Evolutionary conservation across 1,139 yeast genomes (phyloP).

Genomic region (Sugiyamaella japonica): DNA sequence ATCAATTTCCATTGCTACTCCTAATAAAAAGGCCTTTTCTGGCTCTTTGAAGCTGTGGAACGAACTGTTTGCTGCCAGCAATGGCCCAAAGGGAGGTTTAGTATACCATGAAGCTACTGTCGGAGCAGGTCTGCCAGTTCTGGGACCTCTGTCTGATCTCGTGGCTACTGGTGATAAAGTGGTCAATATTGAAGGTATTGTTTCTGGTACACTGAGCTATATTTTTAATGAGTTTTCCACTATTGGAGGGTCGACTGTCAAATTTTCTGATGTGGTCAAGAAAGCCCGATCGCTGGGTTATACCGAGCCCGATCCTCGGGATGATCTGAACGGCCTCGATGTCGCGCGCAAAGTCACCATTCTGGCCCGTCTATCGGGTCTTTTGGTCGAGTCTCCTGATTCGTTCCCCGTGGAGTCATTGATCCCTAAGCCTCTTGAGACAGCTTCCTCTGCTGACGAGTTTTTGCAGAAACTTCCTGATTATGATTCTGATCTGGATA

Average conservation of each 20-base stretch:
- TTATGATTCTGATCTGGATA: conserved; percentile 76
- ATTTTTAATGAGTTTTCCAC: conserved; percentile 92
- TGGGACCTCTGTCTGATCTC: conserved; percentile 83
- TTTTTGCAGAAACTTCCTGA: conserved; percentile 78
- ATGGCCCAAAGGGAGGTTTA: conserved; percentile 63
- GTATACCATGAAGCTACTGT: conserved; percentile 99
- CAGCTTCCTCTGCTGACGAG: conserved; percentile 70
- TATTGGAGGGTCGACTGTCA: conserved; percentile 54
- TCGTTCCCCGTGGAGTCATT: conserved; percentile 95
- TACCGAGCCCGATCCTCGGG: conserved; percentile 99
- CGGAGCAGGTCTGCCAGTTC: conserved; percentile 96
- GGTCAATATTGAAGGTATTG: conserved; percentile 89
- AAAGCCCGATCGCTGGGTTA: conserved; percentile 89
- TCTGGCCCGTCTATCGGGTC: conserved; percentile 88
- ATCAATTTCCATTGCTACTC: conserved; percentile 94
- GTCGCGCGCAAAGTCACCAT: conserved; percentile 98
- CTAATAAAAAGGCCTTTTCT: conserved; percentile 98
- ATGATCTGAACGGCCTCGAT: conserved; percentile 94
- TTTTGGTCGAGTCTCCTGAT: conserved; percentile 81
- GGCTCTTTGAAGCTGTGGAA: conserved; percentile 75
- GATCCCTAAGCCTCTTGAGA: conserved; percentile 83
- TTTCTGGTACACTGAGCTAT: conserved; percentile 95
- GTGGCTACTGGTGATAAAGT: conserved; percentile 90
- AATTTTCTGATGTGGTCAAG: conserved; percentile 85
- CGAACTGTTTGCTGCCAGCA: conserved; percentile 55